Base-by-base conservation (phyloP, 2,329 filamentous ascomycete genomes). In the Neospermospora avenae region DNA sequence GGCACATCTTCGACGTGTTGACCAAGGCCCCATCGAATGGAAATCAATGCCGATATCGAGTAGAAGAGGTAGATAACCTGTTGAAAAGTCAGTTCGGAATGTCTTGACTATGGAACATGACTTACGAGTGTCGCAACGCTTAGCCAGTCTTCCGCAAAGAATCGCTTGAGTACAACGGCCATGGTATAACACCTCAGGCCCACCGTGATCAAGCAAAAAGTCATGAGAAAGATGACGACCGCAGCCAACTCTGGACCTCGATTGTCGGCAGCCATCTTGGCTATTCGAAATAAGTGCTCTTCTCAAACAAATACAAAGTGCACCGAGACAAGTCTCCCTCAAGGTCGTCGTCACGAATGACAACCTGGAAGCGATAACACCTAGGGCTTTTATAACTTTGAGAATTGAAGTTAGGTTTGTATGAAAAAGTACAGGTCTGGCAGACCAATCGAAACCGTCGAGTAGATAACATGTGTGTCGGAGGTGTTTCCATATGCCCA, bases 61-160 rank as follows among this genome's bases (percentile, higher is more conserved):
- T 65, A 66, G 7, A 57, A 35, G 4, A 60, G 60, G 44, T 62
- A 66, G n/a, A 62, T 22, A 14, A 55, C 28, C 56, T 62, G 16
- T 2, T 11, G 24, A 16, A 25, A 18, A 16, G 20, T 49, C 14
- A 42, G 20, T 18, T 25, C 31, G 35, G 7, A 13, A 8, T 5
- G 10, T 31, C 3, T 14, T 3, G 24, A 44, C 14, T 20, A 28
- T 3, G 20, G 0, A 14, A 3, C 24, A 35, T 25, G 44, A 68
- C 71, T 61, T 68, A 81, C 79, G 69, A 79, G 69, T 1, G 77
- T 77, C 6, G 72, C 56, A 20, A 80, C 71, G 65, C 81, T 79
- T 42, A 81, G 68, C 66, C 74, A 78, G 71, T 82, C 80, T 42
- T 82, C 80, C 3, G 74, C 53, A 0, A 74, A 72, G 22, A 78